phyloP scores from a whole-genome alignment of 768 basidiomycete genomes.

The Hebeloma cylindrosporum region DNA sequence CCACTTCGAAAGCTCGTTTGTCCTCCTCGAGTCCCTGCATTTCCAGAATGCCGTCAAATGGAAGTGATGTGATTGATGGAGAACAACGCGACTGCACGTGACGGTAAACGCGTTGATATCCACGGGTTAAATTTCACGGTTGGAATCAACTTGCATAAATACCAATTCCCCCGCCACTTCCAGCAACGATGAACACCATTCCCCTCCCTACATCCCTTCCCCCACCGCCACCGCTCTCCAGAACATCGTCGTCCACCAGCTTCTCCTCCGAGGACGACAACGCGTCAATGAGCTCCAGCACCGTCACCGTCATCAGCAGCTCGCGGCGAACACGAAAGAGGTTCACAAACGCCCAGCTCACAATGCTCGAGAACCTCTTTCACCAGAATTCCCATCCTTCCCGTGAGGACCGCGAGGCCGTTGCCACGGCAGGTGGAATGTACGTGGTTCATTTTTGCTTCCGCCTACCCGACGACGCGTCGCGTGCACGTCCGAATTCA shows the following conservation, averaged over 20 bases:
- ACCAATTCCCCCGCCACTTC: slow-evolving; percentile 8
- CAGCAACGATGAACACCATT: slow-evolving; percentile 13
- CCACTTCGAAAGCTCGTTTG: not conserved
- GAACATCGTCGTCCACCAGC: slow-evolving; percentile 58
- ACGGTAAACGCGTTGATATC: slow-evolving; percentile 19
- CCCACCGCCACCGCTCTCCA: slow-evolving; percentile 37
- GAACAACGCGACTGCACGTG: slow-evolving; percentile 21
- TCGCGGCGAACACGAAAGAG: slow-evolving; percentile 67
- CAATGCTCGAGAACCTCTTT: slow-evolving; percentile 71
- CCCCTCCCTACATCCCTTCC: slow-evolving; percentile 3
- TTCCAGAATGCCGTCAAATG: slow-evolving; percentile 1
- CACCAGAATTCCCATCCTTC: slow-evolving; percentile 73
- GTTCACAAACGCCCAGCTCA: slow-evolving; percentile 66
- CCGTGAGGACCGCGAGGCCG: slow-evolving; percentile 66
- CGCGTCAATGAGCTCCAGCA: slow-evolving; percentile 39
- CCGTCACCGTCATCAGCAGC: slow-evolving; percentile 31
- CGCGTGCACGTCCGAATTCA: slow-evolving; percentile 8
- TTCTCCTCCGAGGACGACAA: slow-evolving; percentile 43
- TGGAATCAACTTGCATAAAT: slow-evolving; percentile 27
- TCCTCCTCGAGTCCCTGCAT: not conserved
- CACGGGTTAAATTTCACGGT: slow-evolving; percentile 23
- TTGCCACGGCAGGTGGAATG: slow-evolving; percentile 64
- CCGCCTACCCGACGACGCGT: slow-evolving; percentile 8
- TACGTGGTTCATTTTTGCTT: slow-evolving; percentile 47
- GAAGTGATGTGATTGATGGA: slow-evolving; percentile 5